Evolutionary conservation across 352 stramenopile species (phyloP), one percentile per base, ranked within the genome.

Genomic region (Elongisporangium undulatum): DNA sequence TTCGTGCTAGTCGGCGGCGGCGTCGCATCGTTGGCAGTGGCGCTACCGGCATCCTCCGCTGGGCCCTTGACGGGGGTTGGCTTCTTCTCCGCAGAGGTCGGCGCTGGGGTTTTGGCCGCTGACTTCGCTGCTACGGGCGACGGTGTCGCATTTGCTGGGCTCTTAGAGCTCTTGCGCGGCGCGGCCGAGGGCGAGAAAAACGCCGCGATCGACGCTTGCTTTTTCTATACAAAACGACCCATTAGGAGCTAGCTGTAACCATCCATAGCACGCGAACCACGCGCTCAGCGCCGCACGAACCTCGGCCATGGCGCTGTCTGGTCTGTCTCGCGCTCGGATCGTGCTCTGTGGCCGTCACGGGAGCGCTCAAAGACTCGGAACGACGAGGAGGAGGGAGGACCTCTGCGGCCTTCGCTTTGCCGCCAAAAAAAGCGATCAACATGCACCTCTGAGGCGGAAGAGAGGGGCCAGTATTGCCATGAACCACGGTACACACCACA

Each of bases 141-240:
- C 23, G 62, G 3, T 26, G 9, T 53, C 17, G 34, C 48, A 10
- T 54, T 56, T 24, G 68, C 45, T 9, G 62, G 60, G 26, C 45
- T 56, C 67, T 67, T 66, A 12, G 63, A 63, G 23, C 34, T 45
- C 34, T 45, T 45, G 34, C 34, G 34, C 34, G 34, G 10, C 34
- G 52, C 60, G 9, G 56, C 16, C 21, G 77, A 78, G 12, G 85
- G 85, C 49, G 85, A 90, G 65, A 95, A 95, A 63, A 93, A 95
- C 57, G 80, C 64, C 48, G 77, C 75, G 65, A 95, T 89, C 12
- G 80, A 85, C 38, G 74, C 78, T 66, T 95, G 82, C 58, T 94
- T 92, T 61, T 84, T 86, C 34, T 45, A 45, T 45, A 45, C 34
- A 45, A 45, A 45, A 45, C 34, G 34, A 45, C 34, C 34, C 34